phyloP scores from a whole-genome alignment of 805 yeast species.

The Kazachstania martiniae region DNA sequence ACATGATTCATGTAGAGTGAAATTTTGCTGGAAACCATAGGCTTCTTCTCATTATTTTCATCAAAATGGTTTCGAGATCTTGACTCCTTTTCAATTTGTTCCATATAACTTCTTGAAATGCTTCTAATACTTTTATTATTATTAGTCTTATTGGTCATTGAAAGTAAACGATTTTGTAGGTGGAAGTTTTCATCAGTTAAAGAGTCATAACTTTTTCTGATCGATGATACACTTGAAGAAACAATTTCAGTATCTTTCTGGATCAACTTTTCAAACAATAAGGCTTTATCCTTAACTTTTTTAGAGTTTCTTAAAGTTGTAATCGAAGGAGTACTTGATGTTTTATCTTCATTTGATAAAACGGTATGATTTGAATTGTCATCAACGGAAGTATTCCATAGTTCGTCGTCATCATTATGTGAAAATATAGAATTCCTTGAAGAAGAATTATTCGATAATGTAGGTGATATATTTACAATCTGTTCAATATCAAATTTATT shows the following conservation, averaged over 20 bases:
- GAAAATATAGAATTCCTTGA: constrained; percentile 20
- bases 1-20: too few species aligned
- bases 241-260: constrained; percentile 2
- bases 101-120: constrained; percentile 4
- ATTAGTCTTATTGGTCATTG: too few species aligned
- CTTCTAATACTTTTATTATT: too few species aligned
- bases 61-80: neutral
- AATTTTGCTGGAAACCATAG: too few species aligned
- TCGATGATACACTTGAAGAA: constrained; percentile 1
- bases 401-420: constrained; percentile 14
- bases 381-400: constrained; percentile 13
- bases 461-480: too few species aligned
- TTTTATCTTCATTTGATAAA: constrained; percentile 1
- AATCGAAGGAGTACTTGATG: constrained; percentile 10
- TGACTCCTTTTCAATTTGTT: constrained; percentile 1
- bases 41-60: constrained; percentile 1
- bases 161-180: constrained; percentile 1
- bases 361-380: constrained; percentile 1
- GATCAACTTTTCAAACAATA: constrained; percentile 22
- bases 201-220: neutral
- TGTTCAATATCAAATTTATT: too few species aligned
- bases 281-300: constrained; percentile 25
- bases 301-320: constrained; percentile 20
- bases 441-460: constrained; percentile 15
- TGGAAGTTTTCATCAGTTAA: constrained; percentile 1